Base-by-base conservation (phyloP, 352 stramenopile species). In the Phytophthora multivora region DNA sequence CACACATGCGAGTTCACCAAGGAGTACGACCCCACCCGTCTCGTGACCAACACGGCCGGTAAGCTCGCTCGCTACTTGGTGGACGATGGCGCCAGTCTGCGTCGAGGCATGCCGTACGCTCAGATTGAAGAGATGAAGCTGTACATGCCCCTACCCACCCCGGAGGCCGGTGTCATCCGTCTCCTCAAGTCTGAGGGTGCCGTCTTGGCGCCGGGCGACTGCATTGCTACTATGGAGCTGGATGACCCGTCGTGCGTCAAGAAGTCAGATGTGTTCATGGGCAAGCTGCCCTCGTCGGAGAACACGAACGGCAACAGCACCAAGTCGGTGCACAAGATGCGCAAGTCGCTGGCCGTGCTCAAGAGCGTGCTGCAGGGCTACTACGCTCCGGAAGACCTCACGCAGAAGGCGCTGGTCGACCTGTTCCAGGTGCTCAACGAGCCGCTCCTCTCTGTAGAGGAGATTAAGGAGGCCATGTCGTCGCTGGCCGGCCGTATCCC, bases 121-220 rank as follows among this genome's bases (percentile, higher is more conserved):
- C 86, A 96, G 64, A 91, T 96, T 13, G 88, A 96, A 61, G 98
- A 99, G n/a, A 99, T 99, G 98, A 99, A 99, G 86, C 99, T 99
- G 98, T 99, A 99, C 85, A 99, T 99, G 97, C 97, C 97, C 19
- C 83, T 99, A 35, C 91, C 98, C 58, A 98, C 98, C 0, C 96
- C 96, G 21, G 98, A 99, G 77, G 84, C 83, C 33, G 98, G 98
- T 81, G 76, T 98, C 5, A 97, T 99, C 50, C 89, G 88, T 10
- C 95, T 99, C 73, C 80, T 96, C 31, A 96, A 97, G 73, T 98
- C 98, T 2, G 97, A 99, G 74, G 98, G 98, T 30, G 95, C 96
- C 5, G 87, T 98, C 49, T 65, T 99, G 1, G 85, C 94, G 8
- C 85, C 96, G 23, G 98, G 98, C 50, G 97, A 99, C 78, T 88